phyloP scores from a whole-genome alignment of 106 monocot genomes.

The Apostasia ramifera region DNA sequence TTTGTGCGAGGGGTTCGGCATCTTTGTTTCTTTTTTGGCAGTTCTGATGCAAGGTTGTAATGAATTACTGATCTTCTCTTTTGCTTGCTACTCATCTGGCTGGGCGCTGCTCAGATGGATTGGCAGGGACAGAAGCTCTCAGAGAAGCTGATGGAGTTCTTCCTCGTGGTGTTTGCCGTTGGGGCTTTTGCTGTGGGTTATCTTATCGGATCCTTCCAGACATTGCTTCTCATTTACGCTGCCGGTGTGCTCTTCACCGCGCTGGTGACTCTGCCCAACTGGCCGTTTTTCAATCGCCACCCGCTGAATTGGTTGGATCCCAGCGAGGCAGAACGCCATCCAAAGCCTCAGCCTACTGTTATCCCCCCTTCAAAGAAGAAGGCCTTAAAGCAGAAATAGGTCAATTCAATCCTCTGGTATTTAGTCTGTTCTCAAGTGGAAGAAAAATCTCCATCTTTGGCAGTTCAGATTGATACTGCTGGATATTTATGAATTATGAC shows the following conservation, averaged over 20 bases:
- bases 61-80: background rate
- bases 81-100: background rate
- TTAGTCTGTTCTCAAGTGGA: background rate
- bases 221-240: conserved; percentile 75
- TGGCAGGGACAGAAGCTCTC: conserved; percentile 91
- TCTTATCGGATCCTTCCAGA: conserved; percentile 51
- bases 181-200: conserved; percentile 63
- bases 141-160: conserved; percentile 81
- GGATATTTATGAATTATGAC: background rate
- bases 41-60: background rate
- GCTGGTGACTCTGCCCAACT: conserved; percentile 73
- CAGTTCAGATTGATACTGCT: background rate
- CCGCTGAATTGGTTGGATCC: conserved; percentile 82
- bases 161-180: conserved; percentile 54
- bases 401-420: background rate
- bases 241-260: conserved; percentile 80
- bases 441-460: background rate
- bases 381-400: conserved; percentile 52
- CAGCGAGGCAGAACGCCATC: conserved; percentile 63
- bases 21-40: background rate
- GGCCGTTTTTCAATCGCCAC: conserved; percentile 77
- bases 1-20: too few species aligned
- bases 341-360: conserved; percentile 37
- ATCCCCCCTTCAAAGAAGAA: conserved; percentile 46
- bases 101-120: conserved; percentile 54